phyloP scores from a whole-genome alignment of 2,329 filamentous ascomycete species.

The Aspergillus texensis region DNA sequence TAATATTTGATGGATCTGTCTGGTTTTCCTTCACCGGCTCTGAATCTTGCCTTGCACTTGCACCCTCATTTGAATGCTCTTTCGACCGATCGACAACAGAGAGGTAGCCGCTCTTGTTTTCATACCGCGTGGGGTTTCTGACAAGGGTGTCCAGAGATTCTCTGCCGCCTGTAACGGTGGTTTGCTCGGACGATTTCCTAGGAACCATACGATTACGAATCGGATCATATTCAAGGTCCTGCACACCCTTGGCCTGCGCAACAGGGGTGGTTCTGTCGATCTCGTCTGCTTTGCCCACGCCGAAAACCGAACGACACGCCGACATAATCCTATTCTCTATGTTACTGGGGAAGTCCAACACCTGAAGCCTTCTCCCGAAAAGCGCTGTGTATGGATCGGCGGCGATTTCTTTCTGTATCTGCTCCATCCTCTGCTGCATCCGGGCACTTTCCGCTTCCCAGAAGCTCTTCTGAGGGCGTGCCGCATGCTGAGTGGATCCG shows the following conservation, averaged over 20 bases:
- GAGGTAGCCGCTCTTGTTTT: constrained; percentile 7
- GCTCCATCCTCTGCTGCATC: constrained; percentile 36
- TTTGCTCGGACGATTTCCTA: constrained; percentile 6
- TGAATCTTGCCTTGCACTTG: neutral
- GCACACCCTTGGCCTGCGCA: neutral
- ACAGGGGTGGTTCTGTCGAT: neutral
- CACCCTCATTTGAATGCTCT: neutral
- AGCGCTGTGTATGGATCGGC: constrained; percentile 44
- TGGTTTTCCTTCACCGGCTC: neutral
- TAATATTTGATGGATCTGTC: neutral
- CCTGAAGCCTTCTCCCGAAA: constrained; percentile 41
- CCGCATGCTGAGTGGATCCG: neutral
- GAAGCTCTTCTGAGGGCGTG: constrained; percentile 9
- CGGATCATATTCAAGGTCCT: constrained; percentile 42
- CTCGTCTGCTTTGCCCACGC: constrained; percentile 11
- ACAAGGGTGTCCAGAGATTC: neutral
- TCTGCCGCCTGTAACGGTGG: neutral
- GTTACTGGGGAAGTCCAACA: constrained; percentile 23
- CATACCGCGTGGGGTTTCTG: neutral
- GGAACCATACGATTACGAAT: constrained; percentile 46
- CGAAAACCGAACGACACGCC: constrained; percentile 35
- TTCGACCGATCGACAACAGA: constrained; percentile 2
- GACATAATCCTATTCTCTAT: constrained; percentile 31
- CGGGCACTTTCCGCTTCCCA: constrained; percentile 27
- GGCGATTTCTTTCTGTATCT: constrained; percentile 39